These are phyloP conservation scores for Aureobasidium sp. DNA, from an alignment of 2,329 filamentous ascomycete genomes.

Conservation along the genomic window DNA sequence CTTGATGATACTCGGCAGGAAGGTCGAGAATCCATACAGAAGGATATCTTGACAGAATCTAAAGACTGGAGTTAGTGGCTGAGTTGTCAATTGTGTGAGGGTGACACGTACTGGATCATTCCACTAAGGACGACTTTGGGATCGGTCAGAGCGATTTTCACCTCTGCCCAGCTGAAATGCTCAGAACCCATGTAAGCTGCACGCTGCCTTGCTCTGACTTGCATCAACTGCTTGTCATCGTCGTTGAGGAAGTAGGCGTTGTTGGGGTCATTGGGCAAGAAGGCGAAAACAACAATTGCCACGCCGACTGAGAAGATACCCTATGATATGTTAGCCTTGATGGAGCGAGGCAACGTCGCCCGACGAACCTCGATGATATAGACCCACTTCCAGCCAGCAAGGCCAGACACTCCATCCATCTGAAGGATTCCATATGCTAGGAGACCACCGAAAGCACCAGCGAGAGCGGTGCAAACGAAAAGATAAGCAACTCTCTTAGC, in stretches of 20 bases:
- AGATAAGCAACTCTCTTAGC: constrained; percentile 37
- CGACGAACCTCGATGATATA: constrained; percentile 25
- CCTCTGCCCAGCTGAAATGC: constrained; percentile 46
- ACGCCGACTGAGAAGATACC: constrained; percentile 25
- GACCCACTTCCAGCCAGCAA: constrained; percentile 29
- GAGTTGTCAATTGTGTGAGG: not conserved
- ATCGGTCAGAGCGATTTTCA: constrained; percentile 42
- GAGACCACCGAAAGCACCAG: constrained; percentile 36
- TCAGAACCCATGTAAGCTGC: constrained; percentile 45
- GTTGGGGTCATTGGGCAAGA: constrained; percentile 38
- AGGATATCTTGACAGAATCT: constrained; percentile 46
- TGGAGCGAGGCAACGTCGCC: too few species aligned
- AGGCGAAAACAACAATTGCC: constrained; percentile 21
- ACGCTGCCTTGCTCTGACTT: constrained; percentile 38
- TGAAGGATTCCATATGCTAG: constrained; percentile 30
- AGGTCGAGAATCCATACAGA: constrained; percentile 53
- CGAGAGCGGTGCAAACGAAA: constrained; percentile 35
- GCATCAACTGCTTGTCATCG: constrained; percentile 45
- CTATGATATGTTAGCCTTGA: not conserved
- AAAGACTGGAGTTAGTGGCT: constrained; percentile 20
- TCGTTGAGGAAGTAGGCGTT: constrained; percentile 39
- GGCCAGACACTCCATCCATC: constrained; percentile 26
- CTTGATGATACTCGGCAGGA: constrained; percentile 50
- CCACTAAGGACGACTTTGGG: constrained; percentile 45
- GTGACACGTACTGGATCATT: not conserved